Evolutionary conservation across 2,329 filamentous ascomycete genomes (phyloP).

Genomic region (Aspergillus pseudonomiae): DNA sequence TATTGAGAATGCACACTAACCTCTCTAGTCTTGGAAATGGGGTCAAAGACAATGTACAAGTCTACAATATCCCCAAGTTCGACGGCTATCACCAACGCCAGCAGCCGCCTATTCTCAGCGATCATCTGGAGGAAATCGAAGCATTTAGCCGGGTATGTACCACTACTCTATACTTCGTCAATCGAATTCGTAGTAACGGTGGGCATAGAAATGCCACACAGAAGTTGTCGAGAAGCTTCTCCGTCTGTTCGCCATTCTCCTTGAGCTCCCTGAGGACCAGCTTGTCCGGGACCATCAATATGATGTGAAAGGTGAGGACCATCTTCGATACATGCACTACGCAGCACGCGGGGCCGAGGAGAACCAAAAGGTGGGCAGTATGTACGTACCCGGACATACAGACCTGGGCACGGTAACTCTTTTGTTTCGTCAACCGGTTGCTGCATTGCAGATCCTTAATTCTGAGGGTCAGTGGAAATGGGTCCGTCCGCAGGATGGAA

Average conservation of each 20-base stretch:
- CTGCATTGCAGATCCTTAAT: conserved; percentile 60
- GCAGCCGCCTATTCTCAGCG: conserved; percentile 53
- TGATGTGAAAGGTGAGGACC: conserved; percentile 60
- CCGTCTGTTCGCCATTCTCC: conserved; percentile 62
- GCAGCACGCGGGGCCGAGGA: conserved; percentile 53
- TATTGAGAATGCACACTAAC: conserved; percentile 15
- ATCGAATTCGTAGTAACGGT: neutral
- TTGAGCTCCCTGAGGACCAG: conserved; percentile 62
- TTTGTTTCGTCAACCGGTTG: conserved; percentile 62
- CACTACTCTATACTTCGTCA: neutral
- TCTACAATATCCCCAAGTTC: conserved; percentile 65
- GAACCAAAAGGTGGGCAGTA: conserved; percentile 47
- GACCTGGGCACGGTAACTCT: conserved; percentile 61
- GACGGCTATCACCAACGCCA: conserved; percentile 49
- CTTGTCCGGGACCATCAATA: conserved; percentile 61
- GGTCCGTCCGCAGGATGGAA: conserved; percentile 53
- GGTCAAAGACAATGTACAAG: conserved; percentile 59
- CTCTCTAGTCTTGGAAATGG: conserved; percentile 39
- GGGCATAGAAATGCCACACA: conserved; percentile 33
- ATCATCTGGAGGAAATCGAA: conserved; percentile 60
- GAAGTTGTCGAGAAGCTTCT: conserved; percentile 50
- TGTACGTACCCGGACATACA: conserved; percentile 57
- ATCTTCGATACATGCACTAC: conserved; percentile 67
- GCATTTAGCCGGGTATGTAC: conserved; percentile 48
- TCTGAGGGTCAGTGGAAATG: conserved; percentile 54